Evolutionary conservation across 2,329 filamentous ascomycete species (phyloP), one percentile per base, ranked within the genome.

Genomic region (Trichophyton mentagrophytes): DNA sequence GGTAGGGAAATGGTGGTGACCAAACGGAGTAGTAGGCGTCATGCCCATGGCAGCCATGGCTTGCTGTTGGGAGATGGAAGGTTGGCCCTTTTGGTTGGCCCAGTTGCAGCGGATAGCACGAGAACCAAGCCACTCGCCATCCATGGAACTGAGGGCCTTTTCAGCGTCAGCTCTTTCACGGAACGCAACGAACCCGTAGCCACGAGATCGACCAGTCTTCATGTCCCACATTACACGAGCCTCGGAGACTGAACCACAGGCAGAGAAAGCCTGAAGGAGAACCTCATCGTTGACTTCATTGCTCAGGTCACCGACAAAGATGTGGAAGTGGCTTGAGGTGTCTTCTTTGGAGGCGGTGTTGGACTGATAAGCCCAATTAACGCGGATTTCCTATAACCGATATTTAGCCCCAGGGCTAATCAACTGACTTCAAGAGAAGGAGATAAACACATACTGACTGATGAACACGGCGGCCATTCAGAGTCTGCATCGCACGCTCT

Each of bases 161-260:
- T 99, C 93, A 30, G 93, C 93, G 70, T 99, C 93, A 40, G 83
- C 79, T 65, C 92, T 89, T 65, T 99, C 93, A 64, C 92, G 88
- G 82, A 95, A 99, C 57, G 93, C 93, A 67, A 97, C 92, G 71
- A 99, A 99, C 11, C 93, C 93, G 71, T 99, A 99, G 63, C 93
- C 93, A 72, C 93, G 89, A 66, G 93, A 97, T 65, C 93, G 87
- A 67, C 93, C 93, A 40, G 93, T 99, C 82, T 99, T 99, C 93
- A 99, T 99, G 74, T 99, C 93, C 93, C 93, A 99, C 93, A 99
- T 99, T 65, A 99, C 93, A 69, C 93, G 90, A 63, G 93, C 93
- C 76, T 99, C 93, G 2, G 93, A 99, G 57, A 99, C 91, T 11
- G 86, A 89, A 46, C 93, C 93, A 73, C 97, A 99, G 51, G 90